phyloP scores from a whole-genome alignment of 495 filamentous ascomycete genomes.

The Neurospora hispaniola region DNA sequence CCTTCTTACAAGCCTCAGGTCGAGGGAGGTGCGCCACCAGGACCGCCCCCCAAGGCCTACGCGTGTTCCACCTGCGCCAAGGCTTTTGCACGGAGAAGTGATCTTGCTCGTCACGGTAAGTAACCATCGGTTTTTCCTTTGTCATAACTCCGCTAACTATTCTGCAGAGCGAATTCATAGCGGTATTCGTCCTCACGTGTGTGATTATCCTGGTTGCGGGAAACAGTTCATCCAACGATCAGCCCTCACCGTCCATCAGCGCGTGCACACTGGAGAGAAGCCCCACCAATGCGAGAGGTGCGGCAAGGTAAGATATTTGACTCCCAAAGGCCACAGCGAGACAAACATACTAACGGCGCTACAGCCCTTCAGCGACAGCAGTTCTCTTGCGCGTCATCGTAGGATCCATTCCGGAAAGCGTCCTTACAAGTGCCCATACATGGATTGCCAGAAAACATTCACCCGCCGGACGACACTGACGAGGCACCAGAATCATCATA shows the following conservation, averaged over 20 bases:
- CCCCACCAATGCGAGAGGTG: slow-evolving; percentile 96
- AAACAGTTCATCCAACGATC: slow-evolving; percentile 98
- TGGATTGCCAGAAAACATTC: slow-evolving; percentile 97
- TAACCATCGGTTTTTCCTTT: slow-evolving; percentile 1
- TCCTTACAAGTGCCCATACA: slow-evolving; percentile 95
- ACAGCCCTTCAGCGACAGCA: slow-evolving; percentile 98
- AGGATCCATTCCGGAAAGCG: slow-evolving; percentile 93
- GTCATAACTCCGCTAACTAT: slow-evolving; percentile 12
- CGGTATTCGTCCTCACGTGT: slow-evolving; percentile 83
- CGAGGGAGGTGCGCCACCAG: slow-evolving; percentile 4
- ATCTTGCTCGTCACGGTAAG: slow-evolving; percentile 90
- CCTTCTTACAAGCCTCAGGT: slow-evolving; percentile 21
- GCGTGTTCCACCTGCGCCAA: slow-evolving; percentile 87
- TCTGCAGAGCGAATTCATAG: slow-evolving; percentile 84
- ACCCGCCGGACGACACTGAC: slow-evolving; percentile 91
- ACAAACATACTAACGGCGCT: slow-evolving; percentile 5
- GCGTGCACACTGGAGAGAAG: slow-evolving; percentile 96
- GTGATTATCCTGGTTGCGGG: slow-evolving; percentile 77
- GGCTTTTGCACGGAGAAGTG: slow-evolving; percentile 86
- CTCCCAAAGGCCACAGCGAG: neutral
- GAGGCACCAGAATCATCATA: slow-evolving; percentile 91
- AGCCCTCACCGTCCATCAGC: slow-evolving; percentile 89
- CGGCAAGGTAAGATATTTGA: slow-evolving; percentile 61
- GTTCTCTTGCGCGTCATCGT: slow-evolving; percentile 85
- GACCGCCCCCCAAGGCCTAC: slow-evolving; percentile 55